A percentile compares a stretch with the other conserved stretches of the same genome.
Conservation (phyloP, 306 rosid genomes). For the Cyamopsis tetragonoloba region DNA sequence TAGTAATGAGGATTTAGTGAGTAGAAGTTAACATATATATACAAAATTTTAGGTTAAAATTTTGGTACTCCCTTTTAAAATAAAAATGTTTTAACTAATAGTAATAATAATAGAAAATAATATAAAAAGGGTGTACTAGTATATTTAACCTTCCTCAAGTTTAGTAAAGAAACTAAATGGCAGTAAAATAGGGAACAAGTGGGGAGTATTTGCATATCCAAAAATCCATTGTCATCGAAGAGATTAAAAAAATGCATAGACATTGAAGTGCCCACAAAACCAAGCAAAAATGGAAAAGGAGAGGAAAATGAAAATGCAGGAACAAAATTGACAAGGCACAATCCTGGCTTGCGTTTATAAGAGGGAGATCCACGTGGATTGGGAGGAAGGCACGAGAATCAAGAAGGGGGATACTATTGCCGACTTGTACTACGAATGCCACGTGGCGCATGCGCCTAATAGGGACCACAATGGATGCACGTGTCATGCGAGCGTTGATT, state of each 20-base stretch:
- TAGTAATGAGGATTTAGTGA: too few species aligned
- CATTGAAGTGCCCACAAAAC: neutral
- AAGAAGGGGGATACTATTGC: neutral
- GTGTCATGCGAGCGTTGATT: constrained; percentile 55
- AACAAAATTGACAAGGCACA: neutral
- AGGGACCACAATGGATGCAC: constrained; percentile 39
- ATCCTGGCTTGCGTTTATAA: neutral
- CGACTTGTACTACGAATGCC: constrained; percentile 52
- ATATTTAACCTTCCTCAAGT: too few species aligned
- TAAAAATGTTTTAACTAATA: too few species aligned
- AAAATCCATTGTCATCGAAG: neutral
- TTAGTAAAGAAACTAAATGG: too few species aligned
- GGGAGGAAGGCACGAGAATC: neutral
- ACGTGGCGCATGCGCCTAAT: constrained; percentile 39
- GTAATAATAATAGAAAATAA: too few species aligned
- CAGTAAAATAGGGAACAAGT: neutral
- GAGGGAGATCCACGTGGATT: neutral
- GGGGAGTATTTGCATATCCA: neutral
- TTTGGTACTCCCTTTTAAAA: too few species aligned
- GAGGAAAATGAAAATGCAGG: constrained; percentile 24
- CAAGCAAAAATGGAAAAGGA: constrained; percentile 25
- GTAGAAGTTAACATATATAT: too few species aligned
- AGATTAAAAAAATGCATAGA: neutral
- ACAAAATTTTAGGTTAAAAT: too few species aligned
- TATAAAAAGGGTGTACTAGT: too few species aligned